Conservation (phyloP, 2,329 filamentous ascomycete genomes). For the Neopestalotiopsis sp. region DNA sequence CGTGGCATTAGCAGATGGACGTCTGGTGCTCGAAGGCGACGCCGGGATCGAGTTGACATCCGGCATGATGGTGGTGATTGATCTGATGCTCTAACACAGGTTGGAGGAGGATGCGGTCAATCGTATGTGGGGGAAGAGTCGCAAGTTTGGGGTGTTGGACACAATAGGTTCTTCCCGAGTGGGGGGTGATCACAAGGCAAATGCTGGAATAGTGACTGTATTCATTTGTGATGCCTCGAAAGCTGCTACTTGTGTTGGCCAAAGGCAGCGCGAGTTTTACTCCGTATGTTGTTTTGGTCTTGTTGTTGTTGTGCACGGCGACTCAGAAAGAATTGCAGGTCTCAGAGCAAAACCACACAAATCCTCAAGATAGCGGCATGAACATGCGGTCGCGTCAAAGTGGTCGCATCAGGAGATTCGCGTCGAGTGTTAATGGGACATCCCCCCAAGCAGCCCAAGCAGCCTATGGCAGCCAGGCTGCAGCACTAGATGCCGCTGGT, state of each 20-base stretch:
- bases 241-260: neutral
- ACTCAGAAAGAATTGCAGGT: slow-evolving; percentile 5
- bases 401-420: slow-evolving; percentile 9
- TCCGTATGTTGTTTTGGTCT: neutral
- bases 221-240: neutral
- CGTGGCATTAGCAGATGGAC: slow-evolving; percentile 51
- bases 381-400: slow-evolving; percentile 3
- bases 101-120: neutral
- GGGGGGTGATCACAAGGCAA: neutral
- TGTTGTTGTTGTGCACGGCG: neutral
- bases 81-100: neutral
- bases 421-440: slow-evolving; percentile 1
- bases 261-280: neutral
- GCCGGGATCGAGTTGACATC: slow-evolving; percentile 22
- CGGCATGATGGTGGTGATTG: slow-evolving; percentile 45
- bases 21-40: slow-evolving; percentile 36
- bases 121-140: neutral
- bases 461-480: neutral
- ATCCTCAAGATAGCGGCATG: neutral
- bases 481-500: neutral
- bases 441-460: neutral
- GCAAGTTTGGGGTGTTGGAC: neutral
- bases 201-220: neutral
- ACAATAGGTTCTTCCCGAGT: neutral
- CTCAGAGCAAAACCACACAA: neutral